Percentiles rank a stretch among this genome's conserved stretches.
Evolutionary conservation across 768 basidiomycete genomes (phyloP).

Genomic region (Suillus alpinus): DNA sequence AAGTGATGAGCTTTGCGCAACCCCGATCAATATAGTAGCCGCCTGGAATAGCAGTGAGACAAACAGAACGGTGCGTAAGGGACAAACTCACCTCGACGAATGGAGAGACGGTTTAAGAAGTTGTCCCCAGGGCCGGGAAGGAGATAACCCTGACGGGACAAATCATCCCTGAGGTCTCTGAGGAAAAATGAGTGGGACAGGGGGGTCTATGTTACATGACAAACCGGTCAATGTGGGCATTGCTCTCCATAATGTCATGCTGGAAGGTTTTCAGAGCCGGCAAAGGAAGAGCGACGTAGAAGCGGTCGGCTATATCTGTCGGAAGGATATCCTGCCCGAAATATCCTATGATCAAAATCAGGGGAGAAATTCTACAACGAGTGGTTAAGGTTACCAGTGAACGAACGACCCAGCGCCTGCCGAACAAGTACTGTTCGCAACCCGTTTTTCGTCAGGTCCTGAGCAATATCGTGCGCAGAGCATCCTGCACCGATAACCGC

Average conservation of each 20-base stretch:
- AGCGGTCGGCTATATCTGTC: conserved; percentile 9
- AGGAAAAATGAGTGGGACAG: not conserved
- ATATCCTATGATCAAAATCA: not conserved
- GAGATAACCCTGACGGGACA: not conserved
- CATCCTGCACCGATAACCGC: conserved; percentile 9
- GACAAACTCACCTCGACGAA: conserved; percentile 1
- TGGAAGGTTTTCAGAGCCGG: not conserved
- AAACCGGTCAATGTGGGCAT: conserved; percentile 3
- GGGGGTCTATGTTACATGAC: not conserved
- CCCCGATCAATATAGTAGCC: conserved; percentile 2
- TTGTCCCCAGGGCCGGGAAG: not conserved
- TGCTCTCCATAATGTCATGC: not conserved
- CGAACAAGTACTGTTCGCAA: conserved; percentile 2
- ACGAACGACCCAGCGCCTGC: conserved; percentile 1
- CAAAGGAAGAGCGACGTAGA: conserved; percentile 7
- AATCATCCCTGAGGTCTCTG: not conserved
- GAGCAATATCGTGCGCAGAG: conserved; percentile 11
- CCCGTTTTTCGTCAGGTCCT: conserved; percentile 7
- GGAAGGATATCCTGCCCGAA: conserved; percentile 8
- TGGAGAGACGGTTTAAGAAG: conserved; percentile 2
- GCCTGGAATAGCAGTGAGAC: not conserved
- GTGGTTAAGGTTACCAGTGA: not conserved
- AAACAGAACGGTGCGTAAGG: not conserved
- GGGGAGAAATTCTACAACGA: not conserved
- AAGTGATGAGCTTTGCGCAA: conserved; percentile 2